Evolutionary conservation across 805 yeast species (phyloP).

Genomic region (Ascoidea rubescens): DNA sequence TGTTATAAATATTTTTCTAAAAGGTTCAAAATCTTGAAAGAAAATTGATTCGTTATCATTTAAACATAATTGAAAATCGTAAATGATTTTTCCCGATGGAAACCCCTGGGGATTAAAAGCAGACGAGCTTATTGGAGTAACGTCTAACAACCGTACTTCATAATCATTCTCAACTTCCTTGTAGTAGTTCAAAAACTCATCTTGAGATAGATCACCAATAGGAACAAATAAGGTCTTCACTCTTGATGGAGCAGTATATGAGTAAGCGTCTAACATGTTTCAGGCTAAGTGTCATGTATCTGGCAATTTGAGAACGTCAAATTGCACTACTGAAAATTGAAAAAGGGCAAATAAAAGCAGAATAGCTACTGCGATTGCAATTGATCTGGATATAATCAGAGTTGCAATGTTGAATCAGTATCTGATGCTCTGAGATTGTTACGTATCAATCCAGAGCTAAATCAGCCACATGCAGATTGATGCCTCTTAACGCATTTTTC

Average conservation of each 20-base stretch:
- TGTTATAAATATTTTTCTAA: constrained; percentile 59
- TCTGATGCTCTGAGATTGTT: too few species aligned
- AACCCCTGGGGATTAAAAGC: constrained; percentile 74
- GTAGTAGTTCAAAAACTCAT: constrained; percentile 20
- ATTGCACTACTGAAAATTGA: too few species aligned
- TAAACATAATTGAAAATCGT: constrained; percentile 32
- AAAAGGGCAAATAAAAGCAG: too few species aligned
- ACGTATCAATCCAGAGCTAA: too few species aligned
- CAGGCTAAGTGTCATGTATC: background rate
- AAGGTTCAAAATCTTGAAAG: constrained; percentile 83
- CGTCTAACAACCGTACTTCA: constrained; percentile 64
- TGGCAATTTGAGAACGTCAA: too few species aligned
- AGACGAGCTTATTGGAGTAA: constrained; percentile 43
- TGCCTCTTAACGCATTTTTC: too few species aligned
- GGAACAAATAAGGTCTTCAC: constrained; percentile 62
- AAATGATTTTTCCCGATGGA: constrained; percentile 64
- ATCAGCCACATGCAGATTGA: too few species aligned
- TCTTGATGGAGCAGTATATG: constrained; percentile 50
- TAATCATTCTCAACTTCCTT: constrained; percentile 21
- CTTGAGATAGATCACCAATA: constrained; percentile 29
- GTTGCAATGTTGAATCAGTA: too few species aligned
- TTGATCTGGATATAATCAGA: too few species aligned
- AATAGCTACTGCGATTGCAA: too few species aligned
- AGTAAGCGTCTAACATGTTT: constrained; percentile 23
- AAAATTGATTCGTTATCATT: constrained; percentile 47